phyloP scores from a whole-genome alignment of 176 grass and related monocot species.

The Aegilops sharonensis region DNA sequence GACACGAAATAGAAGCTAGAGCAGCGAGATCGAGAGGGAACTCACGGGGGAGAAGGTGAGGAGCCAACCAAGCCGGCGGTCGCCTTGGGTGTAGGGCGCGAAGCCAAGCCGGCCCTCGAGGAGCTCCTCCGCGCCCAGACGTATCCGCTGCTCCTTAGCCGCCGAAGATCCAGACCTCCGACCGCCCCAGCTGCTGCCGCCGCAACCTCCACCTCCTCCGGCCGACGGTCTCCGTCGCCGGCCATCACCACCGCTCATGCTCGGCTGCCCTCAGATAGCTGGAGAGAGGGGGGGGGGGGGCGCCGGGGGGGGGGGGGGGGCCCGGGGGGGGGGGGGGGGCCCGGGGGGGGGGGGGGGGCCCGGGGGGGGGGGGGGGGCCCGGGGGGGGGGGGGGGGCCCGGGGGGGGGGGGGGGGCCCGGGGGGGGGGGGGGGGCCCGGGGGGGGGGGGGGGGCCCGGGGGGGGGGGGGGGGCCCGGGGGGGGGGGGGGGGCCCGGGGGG shows the following conservation, averaged over 20 bases:
- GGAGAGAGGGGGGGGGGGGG: neutral
- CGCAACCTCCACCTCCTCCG: constrained; percentile 13
- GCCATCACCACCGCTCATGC: constrained; percentile 32
- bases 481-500: neutral
- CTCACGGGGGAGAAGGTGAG: constrained; percentile 81
- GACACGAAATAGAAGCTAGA: neutral
- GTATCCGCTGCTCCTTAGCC: constrained; percentile 64
- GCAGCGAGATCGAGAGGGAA: constrained; percentile 10
- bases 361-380: neutral
- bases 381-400: neutral
- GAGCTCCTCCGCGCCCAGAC: constrained; percentile 75
- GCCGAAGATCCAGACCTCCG: constrained; percentile 30
- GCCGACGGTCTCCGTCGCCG: constrained; percentile 21
- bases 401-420: neutral
- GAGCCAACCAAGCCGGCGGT: constrained; percentile 87
- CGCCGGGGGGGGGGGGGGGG: neutral
- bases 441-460: neutral
- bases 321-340: neutral
- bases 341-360: neutral
- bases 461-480: neutral
- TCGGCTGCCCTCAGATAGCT: neutral
- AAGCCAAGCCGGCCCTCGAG: constrained; percentile 89
- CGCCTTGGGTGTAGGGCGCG: constrained; percentile 61
- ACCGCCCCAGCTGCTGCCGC: constrained; percentile 30
- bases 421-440: neutral